Conservation (phyloP, 2,329 filamentous ascomycete genomes). For the Colletotrichum neosansevieriae region DNA sequence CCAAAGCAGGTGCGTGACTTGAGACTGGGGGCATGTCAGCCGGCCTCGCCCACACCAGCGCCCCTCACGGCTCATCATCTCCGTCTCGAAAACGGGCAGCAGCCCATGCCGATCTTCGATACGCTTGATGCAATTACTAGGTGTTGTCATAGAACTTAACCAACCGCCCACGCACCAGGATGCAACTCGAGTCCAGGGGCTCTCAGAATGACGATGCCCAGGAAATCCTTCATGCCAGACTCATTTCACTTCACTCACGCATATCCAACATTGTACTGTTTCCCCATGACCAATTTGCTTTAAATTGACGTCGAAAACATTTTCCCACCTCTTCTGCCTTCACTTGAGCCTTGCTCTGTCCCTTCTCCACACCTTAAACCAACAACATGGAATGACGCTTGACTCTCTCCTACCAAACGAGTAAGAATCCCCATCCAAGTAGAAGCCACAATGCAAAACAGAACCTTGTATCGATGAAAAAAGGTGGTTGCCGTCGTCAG, state of each 20-base stretch:
- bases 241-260: slow-evolving; percentile 9
- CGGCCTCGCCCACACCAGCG: no score
- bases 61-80: no score
- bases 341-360: neutral
- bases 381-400: neutral
- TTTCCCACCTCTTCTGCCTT: neutral
- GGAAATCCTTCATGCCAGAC: slow-evolving; percentile 7
- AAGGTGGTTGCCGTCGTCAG: slow-evolving; percentile 7
- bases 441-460: slow-evolving; percentile 33
- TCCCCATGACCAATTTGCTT: slow-evolving; percentile 17
- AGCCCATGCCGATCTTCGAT: neutral
- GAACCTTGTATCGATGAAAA: slow-evolving; percentile 20
- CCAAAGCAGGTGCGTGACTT: no score
- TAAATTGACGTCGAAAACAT: slow-evolving; percentile 7
- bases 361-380: neutral
- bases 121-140: slow-evolving; percentile 31
- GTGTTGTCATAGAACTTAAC: slow-evolving; percentile 1
- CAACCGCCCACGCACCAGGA: slow-evolving; percentile 23
- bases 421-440: slow-evolving; percentile 33
- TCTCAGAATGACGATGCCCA: slow-evolving; percentile 10
- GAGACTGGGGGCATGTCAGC: no score
- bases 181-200: slow-evolving; percentile 12
- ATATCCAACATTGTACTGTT: neutral
- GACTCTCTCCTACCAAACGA: slow-evolving; percentile 16
- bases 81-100: rapidly evolving